Conservation (phyloP, 495 filamentous ascomycete species). For the Penicillium macrosclerotiorum region DNA sequence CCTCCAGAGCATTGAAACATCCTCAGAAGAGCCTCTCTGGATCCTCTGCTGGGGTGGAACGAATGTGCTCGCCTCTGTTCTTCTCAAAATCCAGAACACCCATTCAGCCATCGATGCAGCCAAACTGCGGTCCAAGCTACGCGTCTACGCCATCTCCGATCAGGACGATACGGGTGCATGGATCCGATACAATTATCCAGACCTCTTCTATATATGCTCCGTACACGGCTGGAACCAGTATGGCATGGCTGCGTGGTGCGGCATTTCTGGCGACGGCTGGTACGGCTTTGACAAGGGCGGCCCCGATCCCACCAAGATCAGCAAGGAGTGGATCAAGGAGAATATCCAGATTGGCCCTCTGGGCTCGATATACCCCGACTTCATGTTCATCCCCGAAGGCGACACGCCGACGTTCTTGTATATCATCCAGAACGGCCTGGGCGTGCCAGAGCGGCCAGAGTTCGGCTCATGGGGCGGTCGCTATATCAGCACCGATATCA, state of each 20-base stretch:
- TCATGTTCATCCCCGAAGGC: constrained; percentile 43
- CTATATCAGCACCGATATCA: constrained; percentile 22
- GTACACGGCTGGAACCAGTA: constrained; percentile 49
- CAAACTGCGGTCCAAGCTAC: constrained; percentile 33
- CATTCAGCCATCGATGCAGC: constrained; percentile 26
- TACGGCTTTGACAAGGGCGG: constrained; percentile 46
- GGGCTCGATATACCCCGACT: constrained; percentile 41
- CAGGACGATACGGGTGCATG: constrained; percentile 50
- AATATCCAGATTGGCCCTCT: constrained; percentile 46
- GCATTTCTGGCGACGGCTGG: constrained; percentile 44
- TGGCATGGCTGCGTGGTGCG: constrained; percentile 46
- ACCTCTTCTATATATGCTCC: constrained; percentile 46
- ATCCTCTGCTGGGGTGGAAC: constrained; percentile 49
- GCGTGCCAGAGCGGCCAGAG: constrained; percentile 39
- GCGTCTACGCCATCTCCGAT: constrained; percentile 49
- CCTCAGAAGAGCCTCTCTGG: constrained; percentile 36
- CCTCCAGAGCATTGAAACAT: constrained; percentile 26
- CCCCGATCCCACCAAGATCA: constrained; percentile 37
- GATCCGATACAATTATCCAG: constrained; percentile 44
- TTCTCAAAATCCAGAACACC: constrained; percentile 31
- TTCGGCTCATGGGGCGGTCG: constrained; percentile 51
- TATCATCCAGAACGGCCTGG: constrained; percentile 48
- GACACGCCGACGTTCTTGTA: constrained; percentile 49
- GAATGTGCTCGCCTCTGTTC: constrained; percentile 44
- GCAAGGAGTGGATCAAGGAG: constrained; percentile 43